Percentiles rank a stretch among this genome's conserved stretches.
Conservation (phyloP, 768 basidiomycete species). For the Pleurotus pulmonarius region DNA sequence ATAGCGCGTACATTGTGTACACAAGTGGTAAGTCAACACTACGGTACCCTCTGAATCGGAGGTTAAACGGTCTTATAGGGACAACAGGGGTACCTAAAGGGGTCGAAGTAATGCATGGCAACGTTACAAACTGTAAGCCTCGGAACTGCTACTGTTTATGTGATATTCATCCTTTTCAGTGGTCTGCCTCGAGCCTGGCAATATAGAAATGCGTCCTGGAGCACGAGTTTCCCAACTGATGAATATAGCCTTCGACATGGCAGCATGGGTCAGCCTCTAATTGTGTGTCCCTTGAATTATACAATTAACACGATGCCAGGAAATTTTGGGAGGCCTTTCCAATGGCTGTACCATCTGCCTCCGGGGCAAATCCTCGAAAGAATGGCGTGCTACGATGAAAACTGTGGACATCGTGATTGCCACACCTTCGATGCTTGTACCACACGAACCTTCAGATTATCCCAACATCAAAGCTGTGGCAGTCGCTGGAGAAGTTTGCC, state of each 20-base stretch:
- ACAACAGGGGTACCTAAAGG: constrained; percentile 60
- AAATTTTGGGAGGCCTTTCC: constrained; percentile 46
- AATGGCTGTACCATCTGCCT: constrained; percentile 53
- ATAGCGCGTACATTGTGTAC: constrained; percentile 43
- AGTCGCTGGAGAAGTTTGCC: constrained; percentile 56
- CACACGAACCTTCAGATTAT: constrained; percentile 48
- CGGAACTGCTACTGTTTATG: neutral
- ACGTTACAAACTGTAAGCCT: constrained; percentile 53
- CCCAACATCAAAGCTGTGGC: constrained; percentile 51
- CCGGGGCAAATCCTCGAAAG: constrained; percentile 44
- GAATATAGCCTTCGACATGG: constrained; percentile 68
- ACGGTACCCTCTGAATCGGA: neutral
- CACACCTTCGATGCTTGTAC: constrained; percentile 47
- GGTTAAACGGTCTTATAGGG: constrained; percentile 23
- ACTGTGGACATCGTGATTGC: constrained; percentile 50
- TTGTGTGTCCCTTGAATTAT: constrained; percentile 24
- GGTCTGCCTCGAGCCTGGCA: constrained; percentile 41
- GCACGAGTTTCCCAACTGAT: constrained; percentile 54
- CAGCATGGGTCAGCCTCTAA: constrained; percentile 41
- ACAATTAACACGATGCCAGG: constrained; percentile 26
- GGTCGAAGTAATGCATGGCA: constrained; percentile 54
- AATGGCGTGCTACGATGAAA: constrained; percentile 48
- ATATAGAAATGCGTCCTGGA: constrained; percentile 54
- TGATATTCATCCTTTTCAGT: constrained; percentile 23
- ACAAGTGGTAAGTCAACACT: constrained; percentile 42